These are phyloP conservation scores for Heterotrichella gracilis DNA, from an alignment of 352 stramenopile species.

Conservation along the genomic window DNA sequence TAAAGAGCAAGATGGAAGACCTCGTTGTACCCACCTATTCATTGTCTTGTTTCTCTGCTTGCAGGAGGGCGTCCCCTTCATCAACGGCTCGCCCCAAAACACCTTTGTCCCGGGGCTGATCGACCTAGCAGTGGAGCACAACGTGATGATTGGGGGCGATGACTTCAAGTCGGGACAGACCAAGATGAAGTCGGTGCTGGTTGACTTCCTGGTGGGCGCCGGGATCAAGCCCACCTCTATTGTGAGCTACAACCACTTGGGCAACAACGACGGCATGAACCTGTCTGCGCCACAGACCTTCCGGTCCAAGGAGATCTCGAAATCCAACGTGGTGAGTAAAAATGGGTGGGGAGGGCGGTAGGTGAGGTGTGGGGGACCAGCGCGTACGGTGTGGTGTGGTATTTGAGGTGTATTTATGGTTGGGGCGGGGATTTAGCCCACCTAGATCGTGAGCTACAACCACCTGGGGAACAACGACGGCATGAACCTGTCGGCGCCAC, in stretches of 20 bases:
- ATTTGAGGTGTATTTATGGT: too few relatives aligned
- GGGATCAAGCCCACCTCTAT: constrained; percentile 95
- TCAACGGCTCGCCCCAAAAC: constrained; percentile 95
- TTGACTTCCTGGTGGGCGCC: constrained; percentile 91
- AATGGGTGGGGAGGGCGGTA: too few relatives aligned
- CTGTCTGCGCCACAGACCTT: constrained; percentile 87
- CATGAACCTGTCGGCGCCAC: constrained; percentile 85
- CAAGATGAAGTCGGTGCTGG: constrained; percentile 94
- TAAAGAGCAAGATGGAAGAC: too few relatives aligned
- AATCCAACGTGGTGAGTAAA: constrained; percentile 93
- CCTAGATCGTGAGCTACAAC: constrained; percentile 97
- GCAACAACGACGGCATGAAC: constrained; percentile 99
- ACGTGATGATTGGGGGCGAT: constrained; percentile 81
- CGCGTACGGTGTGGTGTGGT: too few relatives aligned
- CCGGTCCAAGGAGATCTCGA: constrained; percentile 96
- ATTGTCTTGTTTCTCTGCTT: too few relatives aligned
- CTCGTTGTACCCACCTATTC: too few relatives aligned
- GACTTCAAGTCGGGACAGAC: constrained; percentile 98
- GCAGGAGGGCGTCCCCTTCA: constrained; percentile 87
- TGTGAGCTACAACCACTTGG: constrained; percentile 97
- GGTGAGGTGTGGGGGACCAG: too few relatives aligned
- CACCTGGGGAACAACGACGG: constrained; percentile 98
- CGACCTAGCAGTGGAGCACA: constrained; percentile 58
- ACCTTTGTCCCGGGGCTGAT: constrained; percentile 89
- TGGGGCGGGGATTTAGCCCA: constrained; percentile 84